Base-by-base conservation (phyloP, 805 yeast genomes). In the Kodamaea restingae region DNA sequence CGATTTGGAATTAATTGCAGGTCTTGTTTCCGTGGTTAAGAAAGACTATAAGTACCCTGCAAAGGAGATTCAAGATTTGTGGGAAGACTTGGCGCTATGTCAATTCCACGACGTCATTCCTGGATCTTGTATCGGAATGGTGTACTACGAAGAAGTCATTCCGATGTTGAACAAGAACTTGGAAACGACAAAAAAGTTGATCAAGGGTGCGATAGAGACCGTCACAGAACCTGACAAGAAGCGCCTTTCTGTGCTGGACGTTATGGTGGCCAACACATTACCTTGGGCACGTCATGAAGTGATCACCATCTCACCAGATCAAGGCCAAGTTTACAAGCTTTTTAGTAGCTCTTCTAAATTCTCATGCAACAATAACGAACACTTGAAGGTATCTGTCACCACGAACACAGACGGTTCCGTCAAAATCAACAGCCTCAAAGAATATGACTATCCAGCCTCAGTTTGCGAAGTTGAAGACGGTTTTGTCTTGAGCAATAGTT, bases 51-150 rank as follows among this genome's bases (percentile, higher is more conserved):
- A 64, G 42, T 91, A 91, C 57, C 98, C 98, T 2, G 67, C 72
- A 22, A 64, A 73, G 27, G 75, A 80, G 43, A 71, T 91, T 32
- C 79, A 81, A 45, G 71, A 64, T 2, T 60, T 91, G 44, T 91
- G 98, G 98, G 91, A 88, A 58, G 80, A 86, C 59, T 78, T 91
- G 15, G 78, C 88, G 45, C 67, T 93, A 40, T 88, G 96, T 56
- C 98, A 91, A 58, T 91, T 91, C 67, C 98, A 91, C 60, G 98
- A 91, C 65, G 97, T 91, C n/a, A 71, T 93, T 38, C 98, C 98
- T 2, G 98, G 98, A 2, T 83, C 95, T 4, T 87, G 96, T 62
- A 91, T 91, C 52, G 96, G 88, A 46, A 78, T 87, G 80, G 96
- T 93, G 10, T 91, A 68, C 45, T 68, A 93, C 56, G 80, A 76